Evolutionary conservation across 2,329 filamentous ascomycete genomes (phyloP).

Genomic region (Colletotrichum cereale): DNA sequence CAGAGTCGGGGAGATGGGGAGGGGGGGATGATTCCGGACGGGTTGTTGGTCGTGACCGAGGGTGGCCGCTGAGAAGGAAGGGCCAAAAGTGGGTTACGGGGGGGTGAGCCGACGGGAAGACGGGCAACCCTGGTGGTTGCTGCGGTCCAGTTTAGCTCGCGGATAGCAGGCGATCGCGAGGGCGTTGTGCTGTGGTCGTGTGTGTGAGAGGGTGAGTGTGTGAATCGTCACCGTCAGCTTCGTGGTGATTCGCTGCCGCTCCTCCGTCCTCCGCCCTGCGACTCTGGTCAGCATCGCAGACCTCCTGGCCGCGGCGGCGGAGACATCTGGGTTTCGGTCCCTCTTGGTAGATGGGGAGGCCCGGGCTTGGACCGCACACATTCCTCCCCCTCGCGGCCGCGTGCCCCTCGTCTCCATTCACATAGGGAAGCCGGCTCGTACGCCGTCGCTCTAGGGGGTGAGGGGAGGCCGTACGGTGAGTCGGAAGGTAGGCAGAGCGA

Average conservation of each 20-base stretch:
- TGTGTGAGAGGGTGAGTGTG: neutral
- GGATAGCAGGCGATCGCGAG: neutral
- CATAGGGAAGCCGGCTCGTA: neutral
- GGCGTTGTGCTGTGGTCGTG: neutral
- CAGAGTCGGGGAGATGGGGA: neutral
- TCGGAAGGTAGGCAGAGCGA: neutral
- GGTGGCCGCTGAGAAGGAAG: neutral
- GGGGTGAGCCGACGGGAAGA: neutral
- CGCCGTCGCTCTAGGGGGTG: neutral
- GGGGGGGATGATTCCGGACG: neutral
- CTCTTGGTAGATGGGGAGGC: neutral
- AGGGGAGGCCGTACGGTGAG: neutral
- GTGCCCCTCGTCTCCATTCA: neutral
- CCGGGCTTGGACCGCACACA: neutral
- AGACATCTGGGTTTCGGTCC: neutral
- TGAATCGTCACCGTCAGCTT: conserved; percentile 1
- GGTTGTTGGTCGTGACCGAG: neutral
- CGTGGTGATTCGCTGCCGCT: neutral
- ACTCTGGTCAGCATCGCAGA: neutral
- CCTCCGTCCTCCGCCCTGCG: neutral
- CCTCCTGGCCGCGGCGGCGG: neutral
- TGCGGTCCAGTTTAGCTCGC: conserved; percentile 14
- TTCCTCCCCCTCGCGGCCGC: neutral
- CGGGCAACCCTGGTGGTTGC: neutral
- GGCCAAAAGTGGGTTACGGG: neutral